These are phyloP conservation scores for Lasiosphaeriaceae sp. DNA, from an alignment of 495 filamentous ascomycete genomes.

Conservation along the genomic window DNA sequence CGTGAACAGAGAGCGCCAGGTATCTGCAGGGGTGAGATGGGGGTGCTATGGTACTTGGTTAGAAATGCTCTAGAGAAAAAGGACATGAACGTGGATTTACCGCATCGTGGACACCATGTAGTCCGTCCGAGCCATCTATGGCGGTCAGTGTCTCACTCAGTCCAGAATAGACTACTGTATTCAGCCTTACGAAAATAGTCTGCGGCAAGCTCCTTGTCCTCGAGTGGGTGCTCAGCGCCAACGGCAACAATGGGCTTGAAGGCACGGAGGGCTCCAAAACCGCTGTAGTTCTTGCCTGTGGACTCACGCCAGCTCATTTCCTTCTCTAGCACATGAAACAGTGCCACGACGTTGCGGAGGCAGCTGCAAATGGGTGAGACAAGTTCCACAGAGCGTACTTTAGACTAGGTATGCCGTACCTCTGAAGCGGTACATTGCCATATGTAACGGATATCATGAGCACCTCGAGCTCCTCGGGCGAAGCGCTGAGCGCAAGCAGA, in stretches of 20 bases:
- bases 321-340: constrained; percentile 90
- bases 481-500: constrained; percentile 77
- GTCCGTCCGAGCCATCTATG: constrained; percentile 81
- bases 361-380: constrained; percentile 52
- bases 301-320: constrained; percentile 80
- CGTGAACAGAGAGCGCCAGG: constrained; percentile 81
- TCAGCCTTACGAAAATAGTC: constrained; percentile 77
- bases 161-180: neutral
- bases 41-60: constrained; percentile 60
- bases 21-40: constrained; percentile 75
- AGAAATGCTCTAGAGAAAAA: neutral
- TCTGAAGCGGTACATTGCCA: constrained; percentile 84
- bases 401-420: constrained; percentile 37
- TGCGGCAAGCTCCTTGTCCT: constrained; percentile 75
- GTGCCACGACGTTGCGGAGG: constrained; percentile 80
- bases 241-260: constrained; percentile 80
- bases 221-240: constrained; percentile 79
- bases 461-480: constrained; percentile 81
- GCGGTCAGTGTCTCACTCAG: neutral
- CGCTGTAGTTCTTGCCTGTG: constrained; percentile 53
- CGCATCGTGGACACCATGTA: constrained; percentile 81
- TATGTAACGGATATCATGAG: constrained; percentile 87
- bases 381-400: constrained; percentile 11
- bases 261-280: constrained; percentile 63
- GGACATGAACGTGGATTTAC: constrained; percentile 45